Base-by-base conservation (phyloP, 2,329 filamentous ascomycete species). In the Didymella segeticola region DNA sequence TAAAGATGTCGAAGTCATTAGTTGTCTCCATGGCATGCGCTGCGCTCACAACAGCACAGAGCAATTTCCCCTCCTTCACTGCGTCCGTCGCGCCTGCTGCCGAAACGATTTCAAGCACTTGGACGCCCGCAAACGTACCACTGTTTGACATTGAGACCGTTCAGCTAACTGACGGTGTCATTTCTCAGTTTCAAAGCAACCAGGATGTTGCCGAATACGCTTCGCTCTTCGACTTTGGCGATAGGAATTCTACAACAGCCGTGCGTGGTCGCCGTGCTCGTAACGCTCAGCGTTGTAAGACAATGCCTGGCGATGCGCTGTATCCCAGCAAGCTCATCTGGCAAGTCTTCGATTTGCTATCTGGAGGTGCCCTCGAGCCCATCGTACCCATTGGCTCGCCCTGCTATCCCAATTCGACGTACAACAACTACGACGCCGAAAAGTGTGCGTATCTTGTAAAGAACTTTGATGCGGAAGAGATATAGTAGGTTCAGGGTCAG, bases 211-310 rank as follows among this genome's bases (percentile, higher is more conserved):
- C 62, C 1, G 46, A 66, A 20, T 64, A 65, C 46, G 67, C 64
- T 19, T 57, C 61, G 6, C 53, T 68, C 1, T 66, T 50, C 78
- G 80, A 41, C 70, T 83, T 71, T 27, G 67, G 53, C 12, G 61
- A 69, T 41, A 41, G 47, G 4, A 56, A 63, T 7, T 52, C 60
- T 7, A 36, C 52, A 3, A 15, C 31, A 29, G 33, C 53, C 7
- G 31, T 19, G 23, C 47, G 33, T 17, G 20, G 52, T 27, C 57
- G 60, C 22, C 57, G 59, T 10, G 39, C 52, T 26, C 58, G 56
- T 9, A 50, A 48, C 19, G 15, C 59, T 10, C 43, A 53, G 9
- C 58, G 55, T 6, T 70, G 69, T 61, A 71, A 70, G 51, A 68
- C 66, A 0, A 64, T 63, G 53, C 69, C 69, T 14, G 64, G 68